A percentile compares a stretch with the other conserved stretches of the same genome.
phyloP scores from a whole-genome alignment of 768 basidiomycete species.

The Cubamyces lactineus region DNA sequence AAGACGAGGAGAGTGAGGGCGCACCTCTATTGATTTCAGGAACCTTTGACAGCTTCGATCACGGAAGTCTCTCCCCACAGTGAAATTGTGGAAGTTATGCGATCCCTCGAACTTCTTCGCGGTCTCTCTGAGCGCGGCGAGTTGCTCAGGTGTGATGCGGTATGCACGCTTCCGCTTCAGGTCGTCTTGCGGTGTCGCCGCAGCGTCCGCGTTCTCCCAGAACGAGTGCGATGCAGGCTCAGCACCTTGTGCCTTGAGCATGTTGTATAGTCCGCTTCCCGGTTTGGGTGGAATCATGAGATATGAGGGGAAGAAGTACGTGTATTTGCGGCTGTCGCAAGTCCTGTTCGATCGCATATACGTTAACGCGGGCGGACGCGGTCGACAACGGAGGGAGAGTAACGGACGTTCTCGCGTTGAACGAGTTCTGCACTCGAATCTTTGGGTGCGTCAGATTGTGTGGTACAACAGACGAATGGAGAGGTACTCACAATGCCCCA shows the following conservation, averaged over 20 bases:
- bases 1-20: not conserved
- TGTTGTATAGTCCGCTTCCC: slow-evolving; percentile 58
- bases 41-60: slow-evolving; percentile 84
- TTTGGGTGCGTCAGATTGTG: slow-evolving; percentile 30
- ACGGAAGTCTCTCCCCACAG: slow-evolving; percentile 81
- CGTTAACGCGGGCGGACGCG: not conserved
- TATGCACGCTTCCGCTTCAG: slow-evolving; percentile 70
- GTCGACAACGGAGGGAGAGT: not conserved
- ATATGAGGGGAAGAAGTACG: slow-evolving; percentile 95
- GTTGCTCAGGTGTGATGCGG: slow-evolving; percentile 57
- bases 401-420: slow-evolving; percentile 73
- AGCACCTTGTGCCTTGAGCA: slow-evolving; percentile 41
- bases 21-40: slow-evolving; percentile 86
- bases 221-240: slow-evolving; percentile 52
- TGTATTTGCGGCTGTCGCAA: slow-evolving; percentile 96
- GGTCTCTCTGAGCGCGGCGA: slow-evolving; percentile 58
- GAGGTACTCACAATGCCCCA: slow-evolving; percentile 77
- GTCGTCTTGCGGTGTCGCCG: slow-evolving; percentile 56
- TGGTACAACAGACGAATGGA: not conserved
- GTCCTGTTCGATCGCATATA: slow-evolving; percentile 49
- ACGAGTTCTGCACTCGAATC: slow-evolving; percentile 78
- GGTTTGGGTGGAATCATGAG: slow-evolving; percentile 90
- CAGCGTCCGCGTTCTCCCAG: slow-evolving; percentile 51
- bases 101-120: slow-evolving; percentile 79
- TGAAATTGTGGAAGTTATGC: slow-evolving; percentile 98